Percentiles rank a stretch among this genome's conserved stretches.
phyloP scores from a whole-genome alignment of 306 rosid species.

The Vigna hirtella region DNA sequence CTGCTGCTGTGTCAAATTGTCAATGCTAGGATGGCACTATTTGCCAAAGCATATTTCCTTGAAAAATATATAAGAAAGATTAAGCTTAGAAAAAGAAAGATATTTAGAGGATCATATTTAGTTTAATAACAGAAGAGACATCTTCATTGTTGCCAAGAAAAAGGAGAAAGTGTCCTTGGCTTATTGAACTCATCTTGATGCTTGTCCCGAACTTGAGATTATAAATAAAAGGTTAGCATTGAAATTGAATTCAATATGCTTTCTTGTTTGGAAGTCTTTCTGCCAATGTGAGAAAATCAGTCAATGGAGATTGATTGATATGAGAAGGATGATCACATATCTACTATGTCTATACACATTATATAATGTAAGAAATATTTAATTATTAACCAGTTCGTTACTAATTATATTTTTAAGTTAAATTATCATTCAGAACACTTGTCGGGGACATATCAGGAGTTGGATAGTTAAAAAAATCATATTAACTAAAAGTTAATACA shows the following conservation, averaged over 20 bases:
- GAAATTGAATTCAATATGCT: not conserved
- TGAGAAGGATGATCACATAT: no score
- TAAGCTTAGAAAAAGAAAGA: slow-evolving; percentile 38
- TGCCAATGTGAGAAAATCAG: no score
- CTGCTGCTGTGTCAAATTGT: slow-evolving; percentile 5
- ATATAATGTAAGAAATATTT: no score
- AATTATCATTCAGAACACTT: no score
- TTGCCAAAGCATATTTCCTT: slow-evolving; percentile 45
- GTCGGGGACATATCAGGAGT: no score
- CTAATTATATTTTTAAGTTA: no score
- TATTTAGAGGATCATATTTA: slow-evolving; percentile 44
- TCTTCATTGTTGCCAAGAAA: slow-evolving; percentile 40
- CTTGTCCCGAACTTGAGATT: slow-evolving; percentile 45
- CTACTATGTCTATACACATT: no score
- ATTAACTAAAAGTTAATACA: no score
- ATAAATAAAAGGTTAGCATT: slow-evolving; percentile 49
- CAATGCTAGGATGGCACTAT: slow-evolving; percentile 34
- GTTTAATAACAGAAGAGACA: slow-evolving; percentile 43
- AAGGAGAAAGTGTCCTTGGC: slow-evolving; percentile 37
- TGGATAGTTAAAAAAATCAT: no score
- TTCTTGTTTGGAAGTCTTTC: no score
- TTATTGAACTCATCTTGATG: slow-evolving; percentile 45
- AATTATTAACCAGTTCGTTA: no score
- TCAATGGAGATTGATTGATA: no score
- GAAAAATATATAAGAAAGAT: slow-evolving; percentile 52